phyloP scores from a whole-genome alignment of 1,284 basidiomycete genomes.

The Schizopora paradoxa region DNA sequence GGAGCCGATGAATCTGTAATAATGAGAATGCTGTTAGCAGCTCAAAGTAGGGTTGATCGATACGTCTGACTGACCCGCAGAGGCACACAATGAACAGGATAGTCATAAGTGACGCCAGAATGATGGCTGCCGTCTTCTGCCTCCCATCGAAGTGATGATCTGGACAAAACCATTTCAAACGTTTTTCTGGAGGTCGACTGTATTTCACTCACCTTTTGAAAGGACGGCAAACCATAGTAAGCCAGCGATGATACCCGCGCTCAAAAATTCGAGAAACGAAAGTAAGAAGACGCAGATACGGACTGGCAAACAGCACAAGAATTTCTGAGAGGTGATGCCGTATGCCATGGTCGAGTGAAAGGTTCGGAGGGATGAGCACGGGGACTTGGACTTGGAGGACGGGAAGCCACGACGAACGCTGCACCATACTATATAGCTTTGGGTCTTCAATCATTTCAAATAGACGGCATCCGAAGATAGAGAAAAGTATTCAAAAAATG shows the following conservation, averaged over 20 bases:
- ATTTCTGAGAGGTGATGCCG: conserved; percentile 17
- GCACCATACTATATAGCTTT: too few species aligned
- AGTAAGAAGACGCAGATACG: conserved; percentile 26
- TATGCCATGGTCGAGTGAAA: too few species aligned
- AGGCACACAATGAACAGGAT: conserved; percentile 19
- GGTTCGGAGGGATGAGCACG: too few species aligned
- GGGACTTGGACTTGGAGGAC: too few species aligned
- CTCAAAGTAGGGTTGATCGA: not conserved
- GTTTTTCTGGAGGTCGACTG: not conserved
- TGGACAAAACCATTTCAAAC: not conserved
- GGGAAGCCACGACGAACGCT: too few species aligned
- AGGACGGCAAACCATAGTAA: conserved; percentile 12
- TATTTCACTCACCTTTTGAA: conserved; percentile 9
- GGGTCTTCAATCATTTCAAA: too few species aligned
- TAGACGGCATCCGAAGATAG: too few species aligned
- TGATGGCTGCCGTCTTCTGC: conserved; percentile 13
- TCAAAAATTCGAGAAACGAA: conserved; percentile 15
- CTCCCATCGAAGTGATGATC: not conserved
- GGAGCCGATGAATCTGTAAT: conserved; percentile 21
- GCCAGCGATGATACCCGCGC: conserved; percentile 16
- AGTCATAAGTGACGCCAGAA: conserved; percentile 18
- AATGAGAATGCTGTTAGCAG: not conserved
- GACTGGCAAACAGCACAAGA: conserved; percentile 26
- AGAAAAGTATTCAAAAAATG: too few species aligned
- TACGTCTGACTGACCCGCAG: conserved; percentile 19